A percentile compares a stretch with the other conserved stretches of the same genome.
Conservation (phyloP, 1,139 yeast genomes). For the Pichia sp. region DNA sequence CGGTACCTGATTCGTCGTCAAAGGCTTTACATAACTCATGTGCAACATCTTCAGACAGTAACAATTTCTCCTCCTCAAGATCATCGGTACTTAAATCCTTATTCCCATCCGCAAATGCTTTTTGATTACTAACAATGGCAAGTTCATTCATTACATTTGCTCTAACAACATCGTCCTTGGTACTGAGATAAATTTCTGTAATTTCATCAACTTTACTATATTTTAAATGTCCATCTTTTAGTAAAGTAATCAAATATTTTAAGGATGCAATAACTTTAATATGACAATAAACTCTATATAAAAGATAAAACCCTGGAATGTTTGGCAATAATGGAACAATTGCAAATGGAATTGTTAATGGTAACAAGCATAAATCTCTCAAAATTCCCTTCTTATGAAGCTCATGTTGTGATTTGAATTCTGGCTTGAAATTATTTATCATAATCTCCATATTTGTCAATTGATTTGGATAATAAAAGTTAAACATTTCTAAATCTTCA, state of each 20-base stretch:
- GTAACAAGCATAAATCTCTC: slow-evolving; percentile 57
- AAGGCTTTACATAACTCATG: slow-evolving; percentile 19
- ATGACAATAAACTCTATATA: slow-evolving; percentile 81
- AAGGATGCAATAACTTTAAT: slow-evolving; percentile 75
- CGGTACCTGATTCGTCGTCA: slow-evolving; percentile 18
- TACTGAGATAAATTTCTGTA: slow-evolving; percentile 20
- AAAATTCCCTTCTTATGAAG: slow-evolving; percentile 41
- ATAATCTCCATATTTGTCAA: slow-evolving; percentile 20
- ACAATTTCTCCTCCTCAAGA: slow-evolving; percentile 15
- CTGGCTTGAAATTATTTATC: slow-evolving; percentile 24
- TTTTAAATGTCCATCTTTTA: slow-evolving; percentile 21
- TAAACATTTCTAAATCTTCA: slow-evolving; percentile 23
- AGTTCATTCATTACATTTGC: slow-evolving; percentile 7
- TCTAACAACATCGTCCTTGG: slow-evolving; percentile 16
- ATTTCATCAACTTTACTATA: slow-evolving; percentile 18
- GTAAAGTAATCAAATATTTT: slow-evolving; percentile 49
- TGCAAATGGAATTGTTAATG: slow-evolving; percentile 75
- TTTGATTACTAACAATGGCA: not conserved
- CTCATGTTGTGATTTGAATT: slow-evolving; percentile 28
- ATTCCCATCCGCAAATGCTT: slow-evolving; percentile 7
- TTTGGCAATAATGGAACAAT: slow-evolving; percentile 85
- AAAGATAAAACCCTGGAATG: slow-evolving; percentile 86
- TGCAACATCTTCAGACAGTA: slow-evolving; percentile 24
- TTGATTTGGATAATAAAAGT: slow-evolving; percentile 27
- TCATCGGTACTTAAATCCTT: not conserved